Base-by-base conservation (phyloP, 202 grass and related monocot species). In the Elaeis oleifera region DNA sequence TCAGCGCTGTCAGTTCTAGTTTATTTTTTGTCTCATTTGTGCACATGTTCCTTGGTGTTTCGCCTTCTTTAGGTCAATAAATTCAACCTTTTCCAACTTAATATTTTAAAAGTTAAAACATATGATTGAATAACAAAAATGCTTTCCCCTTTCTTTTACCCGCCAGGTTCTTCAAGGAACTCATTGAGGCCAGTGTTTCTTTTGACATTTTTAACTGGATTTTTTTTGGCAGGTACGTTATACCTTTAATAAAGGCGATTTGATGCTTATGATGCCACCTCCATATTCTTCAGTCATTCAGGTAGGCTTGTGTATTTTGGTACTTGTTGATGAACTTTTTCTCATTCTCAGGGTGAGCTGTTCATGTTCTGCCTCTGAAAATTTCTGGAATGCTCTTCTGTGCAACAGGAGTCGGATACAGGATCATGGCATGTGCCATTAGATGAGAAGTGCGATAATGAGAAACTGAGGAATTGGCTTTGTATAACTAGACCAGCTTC, bases 351-450 rank as follows among this genome's bases (percentile, higher is more conserved):
- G 67, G 49, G 28, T 31, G 28, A 44, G 36, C 9, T 13, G 9
- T 44, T 2, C 36, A 44, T 44, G 8, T 44, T 44, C 11, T 13
- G 9, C 36, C 36, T 13, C 25, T n/a, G 4, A 18, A 28, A 15
- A 72, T 50, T 52, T 56, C 5, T 25, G 16, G 14, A 54, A 59
- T 50, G 1, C 50, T 76, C 49, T 60, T 64, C 19, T 16, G 72
- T 76, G 1, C 36, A 44, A 44, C 52, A 96, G 91, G 91, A 96
- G 68, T 96, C 84, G 0, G 79, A 81, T 49, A 71, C 51, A 44
- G 91, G 84, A 83, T 88, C 84, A 56, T 96, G 91, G 91, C 87
- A 96, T 52, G 79, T 88, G 53, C 87, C 91, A 0, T 71, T 96
- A 60, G 79, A 86, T 54, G 84, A 85, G 23, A 85, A 80, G 9